Evolutionary conservation across 2,329 filamentous ascomycete species (phyloP).

Genomic region (Sphaerulina musiva): DNA sequence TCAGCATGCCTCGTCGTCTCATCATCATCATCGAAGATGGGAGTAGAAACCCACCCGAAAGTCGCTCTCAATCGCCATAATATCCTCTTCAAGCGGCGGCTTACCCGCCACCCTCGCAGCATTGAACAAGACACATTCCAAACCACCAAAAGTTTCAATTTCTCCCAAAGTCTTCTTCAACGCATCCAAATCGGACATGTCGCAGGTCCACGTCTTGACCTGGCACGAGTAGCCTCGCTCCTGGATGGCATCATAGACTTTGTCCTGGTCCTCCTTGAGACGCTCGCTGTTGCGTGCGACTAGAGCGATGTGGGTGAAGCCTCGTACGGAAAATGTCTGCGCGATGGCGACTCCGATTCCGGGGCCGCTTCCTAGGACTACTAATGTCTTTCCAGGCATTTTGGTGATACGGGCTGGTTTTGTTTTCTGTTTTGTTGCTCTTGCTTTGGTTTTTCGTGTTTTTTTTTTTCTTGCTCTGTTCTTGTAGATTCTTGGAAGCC

Average conservation of each 20-base stretch:
- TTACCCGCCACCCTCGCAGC: conserved; percentile 45
- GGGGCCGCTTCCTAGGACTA: conserved; percentile 44
- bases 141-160: conserved; percentile 38
- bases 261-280: conserved; percentile 33
- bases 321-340: conserved; percentile 39
- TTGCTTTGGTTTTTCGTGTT: too few relatives aligned
- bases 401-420: neutral
- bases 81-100: conserved; percentile 38
- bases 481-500: too few relatives aligned
- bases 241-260: conserved; percentile 30
- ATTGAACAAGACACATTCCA: conserved; percentile 50
- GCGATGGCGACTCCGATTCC: conserved; percentile 44
- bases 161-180: conserved; percentile 38
- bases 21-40: neutral
- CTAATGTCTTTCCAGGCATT: conserved; percentile 29
- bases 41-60: conserved; percentile 39
- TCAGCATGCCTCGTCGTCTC: too few relatives aligned
- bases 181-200: conserved; percentile 39
- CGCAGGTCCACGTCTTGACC: conserved; percentile 43
- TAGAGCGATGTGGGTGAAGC: conserved; percentile 45
- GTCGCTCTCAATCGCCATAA: conserved; percentile 45
- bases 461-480: too few relatives aligned
- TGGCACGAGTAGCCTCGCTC: conserved; percentile 31
- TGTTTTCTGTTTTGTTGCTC: too few relatives aligned
- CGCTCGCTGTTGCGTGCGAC: conserved; percentile 41